phyloP scores from a whole-genome alignment of 768 basidiomycete genomes.

The Boletus rubropictus region DNA sequence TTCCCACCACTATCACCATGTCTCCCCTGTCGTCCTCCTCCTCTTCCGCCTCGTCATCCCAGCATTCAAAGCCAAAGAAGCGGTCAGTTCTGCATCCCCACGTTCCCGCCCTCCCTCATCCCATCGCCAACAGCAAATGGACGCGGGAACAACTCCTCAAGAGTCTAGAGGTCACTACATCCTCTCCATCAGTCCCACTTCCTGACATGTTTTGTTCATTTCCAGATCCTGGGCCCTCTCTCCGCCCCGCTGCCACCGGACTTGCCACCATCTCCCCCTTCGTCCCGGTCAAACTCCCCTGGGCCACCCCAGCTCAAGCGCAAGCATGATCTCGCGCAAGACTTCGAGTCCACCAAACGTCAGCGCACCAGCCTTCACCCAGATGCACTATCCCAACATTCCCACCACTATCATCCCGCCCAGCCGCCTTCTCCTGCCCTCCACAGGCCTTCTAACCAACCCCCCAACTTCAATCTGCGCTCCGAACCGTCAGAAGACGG shows the following conservation, averaged over 20 bases:
- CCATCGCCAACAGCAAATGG: slow-evolving; percentile 28
- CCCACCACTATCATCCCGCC: slow-evolving; percentile 27
- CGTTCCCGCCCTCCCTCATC: slow-evolving; percentile 20
- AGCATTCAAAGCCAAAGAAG: slow-evolving; percentile 26
- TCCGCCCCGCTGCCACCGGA: slow-evolving; percentile 39
- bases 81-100: slow-evolving; percentile 26
- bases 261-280: slow-evolving; percentile 42
- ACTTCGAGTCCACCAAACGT: slow-evolving; percentile 28
- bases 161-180: slow-evolving; percentile 34
- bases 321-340: slow-evolving; percentile 28
- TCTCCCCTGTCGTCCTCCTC: slow-evolving; percentile 24
- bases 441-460: slow-evolving; percentile 20
- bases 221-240: slow-evolving; percentile 38
- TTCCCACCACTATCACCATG: slow-evolving; percentile 37
- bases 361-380: slow-evolving; percentile 24
- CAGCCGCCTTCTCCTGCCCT: slow-evolving; percentile 19
- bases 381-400: slow-evolving; percentile 26
- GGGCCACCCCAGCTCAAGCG: slow-evolving; percentile 34
- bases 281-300: slow-evolving; percentile 40
- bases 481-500: slow-evolving; percentile 44
- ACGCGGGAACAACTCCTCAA: slow-evolving; percentile 36
- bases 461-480: slow-evolving; percentile 26
- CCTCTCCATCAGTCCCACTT: slow-evolving; percentile 2
- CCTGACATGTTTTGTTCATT: slow-evolving; percentile 14
- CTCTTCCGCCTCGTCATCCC: slow-evolving; percentile 18